These are phyloP conservation scores for Pseudocercospora musae DNA, from an alignment of 2,329 filamentous ascomycete genomes.

Conservation along the genomic window DNA sequence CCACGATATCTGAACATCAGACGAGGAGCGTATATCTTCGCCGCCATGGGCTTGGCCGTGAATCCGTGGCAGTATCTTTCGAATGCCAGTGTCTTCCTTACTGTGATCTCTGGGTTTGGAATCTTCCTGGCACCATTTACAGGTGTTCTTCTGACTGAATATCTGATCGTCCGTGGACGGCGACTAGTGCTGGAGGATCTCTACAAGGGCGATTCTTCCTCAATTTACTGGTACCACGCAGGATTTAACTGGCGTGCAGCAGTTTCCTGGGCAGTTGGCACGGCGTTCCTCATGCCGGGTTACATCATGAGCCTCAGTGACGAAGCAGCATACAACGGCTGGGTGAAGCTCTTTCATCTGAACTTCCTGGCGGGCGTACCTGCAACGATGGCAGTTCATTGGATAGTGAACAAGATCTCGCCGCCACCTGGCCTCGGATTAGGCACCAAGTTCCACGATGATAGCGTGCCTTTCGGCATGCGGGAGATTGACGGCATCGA, in stretches of 20 bases:
- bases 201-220: not conserved
- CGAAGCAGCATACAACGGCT: not conserved
- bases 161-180: not conserved
- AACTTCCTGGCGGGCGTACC: slow-evolving; percentile 39
- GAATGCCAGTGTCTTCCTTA: not conserved
- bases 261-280: not conserved
- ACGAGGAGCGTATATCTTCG: not conserved
- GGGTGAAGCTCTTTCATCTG: slow-evolving; percentile 31
- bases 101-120: not conserved
- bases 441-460: slow-evolving; percentile 3
- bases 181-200: not conserved
- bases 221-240: not conserved
- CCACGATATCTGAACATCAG: slow-evolving; percentile 2
- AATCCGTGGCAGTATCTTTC: slow-evolving; percentile 5
- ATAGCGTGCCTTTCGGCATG: not conserved
- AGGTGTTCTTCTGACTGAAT: not conserved
- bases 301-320: slow-evolving; percentile 2
- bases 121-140: slow-evolving; percentile 4
- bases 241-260: slow-evolving; percentile 4
- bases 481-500: not conserved
- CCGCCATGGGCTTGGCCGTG: not conserved
- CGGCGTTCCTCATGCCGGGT: not conserved
- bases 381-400: slow-evolving; percentile 24
- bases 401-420: slow-evolving; percentile 28
- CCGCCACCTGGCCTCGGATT: slow-evolving; percentile 32